phyloP scores from a whole-genome alignment of 2,329 filamentous ascomycete species.

The Fusarium praegraminearum region DNA sequence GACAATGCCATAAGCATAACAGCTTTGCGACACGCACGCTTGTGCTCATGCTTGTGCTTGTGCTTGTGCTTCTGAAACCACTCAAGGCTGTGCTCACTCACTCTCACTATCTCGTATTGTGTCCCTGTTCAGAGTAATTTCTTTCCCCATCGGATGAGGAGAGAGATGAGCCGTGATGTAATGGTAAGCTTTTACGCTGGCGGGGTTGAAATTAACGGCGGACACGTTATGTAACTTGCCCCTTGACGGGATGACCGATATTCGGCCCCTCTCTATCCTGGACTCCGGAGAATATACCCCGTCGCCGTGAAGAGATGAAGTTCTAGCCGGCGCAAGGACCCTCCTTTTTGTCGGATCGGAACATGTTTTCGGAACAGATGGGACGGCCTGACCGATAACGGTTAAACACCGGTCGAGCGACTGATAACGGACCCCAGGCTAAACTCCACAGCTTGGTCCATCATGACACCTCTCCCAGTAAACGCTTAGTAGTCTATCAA shows the following conservation, averaged over 20 bases:
- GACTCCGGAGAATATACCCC: constrained; percentile 25
- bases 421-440: constrained; percentile 36
- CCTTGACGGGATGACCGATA: constrained; percentile 34
- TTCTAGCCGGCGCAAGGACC: constrained; percentile 25
- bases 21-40: background rate
- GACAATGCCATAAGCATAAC: background rate
- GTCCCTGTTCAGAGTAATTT: background rate
- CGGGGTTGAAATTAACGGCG: constrained; percentile 33
- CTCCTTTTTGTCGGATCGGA: constrained; percentile 15
- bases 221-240: constrained; percentile 16
- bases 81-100: background rate
- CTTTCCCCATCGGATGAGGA: constrained; percentile 5
- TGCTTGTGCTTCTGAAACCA: background rate
- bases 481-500: constrained; percentile 29
- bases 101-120: constrained; percentile 1
- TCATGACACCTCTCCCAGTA: constrained; percentile 51
- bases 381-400: background rate
- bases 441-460: constrained; percentile 43
- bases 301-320: constrained; percentile 17
- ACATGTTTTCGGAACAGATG: constrained; percentile 8
- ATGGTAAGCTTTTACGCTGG: constrained; percentile 29
- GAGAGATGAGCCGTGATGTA: constrained; percentile 41
- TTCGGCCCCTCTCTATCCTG: constrained; percentile 35
- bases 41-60: background rate
- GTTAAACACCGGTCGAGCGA: background rate